phyloP scores from a whole-genome alignment of 2,329 filamentous ascomycete species.

The Aspergillus pseudotamarii region DNA sequence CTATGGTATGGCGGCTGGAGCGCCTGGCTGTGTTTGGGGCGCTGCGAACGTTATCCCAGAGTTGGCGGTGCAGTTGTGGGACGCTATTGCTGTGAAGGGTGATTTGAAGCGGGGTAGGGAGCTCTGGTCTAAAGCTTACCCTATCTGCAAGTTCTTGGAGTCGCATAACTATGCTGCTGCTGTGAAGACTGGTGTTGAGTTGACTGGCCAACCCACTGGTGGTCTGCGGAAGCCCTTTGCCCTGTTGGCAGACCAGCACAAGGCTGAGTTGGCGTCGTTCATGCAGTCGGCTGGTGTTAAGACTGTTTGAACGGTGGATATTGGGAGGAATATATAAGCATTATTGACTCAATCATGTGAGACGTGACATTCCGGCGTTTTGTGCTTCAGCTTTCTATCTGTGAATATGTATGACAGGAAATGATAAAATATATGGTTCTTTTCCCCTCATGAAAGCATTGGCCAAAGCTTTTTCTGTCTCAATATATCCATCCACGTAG shows the following conservation, averaged over 20 bases:
- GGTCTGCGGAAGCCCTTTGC: constrained; percentile 54
- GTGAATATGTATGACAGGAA: not conserved
- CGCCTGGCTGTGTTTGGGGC: constrained; percentile 55
- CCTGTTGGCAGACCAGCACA: constrained; percentile 37
- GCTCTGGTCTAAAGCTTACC: constrained; percentile 54
- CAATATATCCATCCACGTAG: constrained; percentile 33
- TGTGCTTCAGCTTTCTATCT: not conserved
- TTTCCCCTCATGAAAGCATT: constrained; percentile 26
- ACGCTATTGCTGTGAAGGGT: constrained; percentile 47
- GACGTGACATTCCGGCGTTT: not conserved
- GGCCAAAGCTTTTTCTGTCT: constrained; percentile 30
- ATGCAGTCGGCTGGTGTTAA: constrained; percentile 46
- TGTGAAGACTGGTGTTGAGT: constrained; percentile 55
- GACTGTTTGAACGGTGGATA: constrained; percentile 22
- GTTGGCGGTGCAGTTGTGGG: constrained; percentile 51
- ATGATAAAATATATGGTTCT: not conserved
- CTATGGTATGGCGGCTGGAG: constrained; percentile 54
- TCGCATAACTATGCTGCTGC: constrained; percentile 51
- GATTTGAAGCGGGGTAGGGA: constrained; percentile 50
- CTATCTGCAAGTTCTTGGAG: constrained; percentile 55
- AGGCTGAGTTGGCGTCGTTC: constrained; percentile 39
- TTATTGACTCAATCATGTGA: not conserved
- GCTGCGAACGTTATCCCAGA: constrained; percentile 56
- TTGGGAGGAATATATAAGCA: not conserved
- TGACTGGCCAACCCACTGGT: constrained; percentile 50